phyloP scores from a whole-genome alignment of 371 early-diverging fungal species.

The Rhizopus delemar region DNA sequence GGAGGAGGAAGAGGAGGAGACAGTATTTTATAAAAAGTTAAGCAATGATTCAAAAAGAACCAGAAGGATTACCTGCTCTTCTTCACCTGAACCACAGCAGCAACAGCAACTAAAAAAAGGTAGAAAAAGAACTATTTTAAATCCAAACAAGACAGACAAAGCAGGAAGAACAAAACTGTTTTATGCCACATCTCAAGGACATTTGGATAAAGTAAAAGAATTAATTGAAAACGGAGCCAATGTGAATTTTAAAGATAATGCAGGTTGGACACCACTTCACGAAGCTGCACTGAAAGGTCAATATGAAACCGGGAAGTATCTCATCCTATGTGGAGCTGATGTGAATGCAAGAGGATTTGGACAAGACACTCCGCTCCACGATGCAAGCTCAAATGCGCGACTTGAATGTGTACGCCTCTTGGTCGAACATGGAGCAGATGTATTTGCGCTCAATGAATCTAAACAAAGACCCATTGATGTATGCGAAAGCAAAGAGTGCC shows the following conservation, averaged over 20 bases:
- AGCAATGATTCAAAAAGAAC: constrained; percentile 1
- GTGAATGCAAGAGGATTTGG: constrained; percentile 65
- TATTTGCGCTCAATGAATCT: constrained; percentile 58
- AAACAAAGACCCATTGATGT: constrained; percentile 60
- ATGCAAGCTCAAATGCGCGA: constrained; percentile 73
- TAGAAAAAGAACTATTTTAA: constrained; percentile 12
- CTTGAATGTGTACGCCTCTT: constrained; percentile 61
- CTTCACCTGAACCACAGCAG: constrained; percentile 18
- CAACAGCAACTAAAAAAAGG: constrained; percentile 1
- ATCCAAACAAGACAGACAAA: constrained; percentile 60
- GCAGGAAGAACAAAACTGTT: constrained; percentile 62
- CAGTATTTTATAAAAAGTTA: background rate
- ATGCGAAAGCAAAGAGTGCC: constrained; percentile 42
- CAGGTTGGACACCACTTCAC: constrained; percentile 70
- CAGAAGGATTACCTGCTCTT: constrained; percentile 4
- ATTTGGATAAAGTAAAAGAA: constrained; percentile 50
- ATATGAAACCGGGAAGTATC: constrained; percentile 53
- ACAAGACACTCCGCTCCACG: constrained; percentile 79
- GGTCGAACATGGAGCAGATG: constrained; percentile 62
- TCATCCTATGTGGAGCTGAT: constrained; percentile 59
- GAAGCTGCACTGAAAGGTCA: constrained; percentile 69
- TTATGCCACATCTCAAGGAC: constrained; percentile 52
- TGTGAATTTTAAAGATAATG: constrained; percentile 63
- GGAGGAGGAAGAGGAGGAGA: constrained; percentile 11
- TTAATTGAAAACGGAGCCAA: constrained; percentile 53